phyloP scores from a whole-genome alignment of 106 monocot species.

The Alisma plantagoaquatica region DNA sequence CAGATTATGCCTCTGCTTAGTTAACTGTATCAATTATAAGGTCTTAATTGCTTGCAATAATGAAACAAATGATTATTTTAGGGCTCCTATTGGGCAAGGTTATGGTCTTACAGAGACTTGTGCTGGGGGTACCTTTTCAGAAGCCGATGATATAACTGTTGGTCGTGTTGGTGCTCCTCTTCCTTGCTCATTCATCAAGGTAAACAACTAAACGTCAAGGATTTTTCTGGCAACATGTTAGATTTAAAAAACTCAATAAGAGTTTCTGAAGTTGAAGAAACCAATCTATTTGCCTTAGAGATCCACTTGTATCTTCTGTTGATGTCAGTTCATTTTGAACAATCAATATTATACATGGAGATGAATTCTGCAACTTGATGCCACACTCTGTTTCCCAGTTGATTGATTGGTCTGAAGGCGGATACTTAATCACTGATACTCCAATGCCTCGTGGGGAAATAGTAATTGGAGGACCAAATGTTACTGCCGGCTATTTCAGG shows the following conservation, averaged over 20 bases:
- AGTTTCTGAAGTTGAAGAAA: too few relatives aligned
- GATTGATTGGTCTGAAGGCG: conserved; percentile 96
- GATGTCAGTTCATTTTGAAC: too few relatives aligned
- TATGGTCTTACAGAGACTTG: conserved; percentile 99
- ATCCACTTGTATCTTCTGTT: too few relatives aligned
- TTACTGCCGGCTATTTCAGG: conserved; percentile 89
- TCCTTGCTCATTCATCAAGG: conserved; percentile 93
- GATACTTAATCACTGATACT: conserved; percentile 64
- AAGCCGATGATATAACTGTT: conserved; percentile 86
- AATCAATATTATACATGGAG: too few relatives aligned
- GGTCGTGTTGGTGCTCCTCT: conserved; percentile 99
- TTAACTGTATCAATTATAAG: background rate
- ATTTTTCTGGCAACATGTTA: too few relatives aligned
- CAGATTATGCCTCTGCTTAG: too few relatives aligned
- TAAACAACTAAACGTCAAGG: conserved; percentile 8
- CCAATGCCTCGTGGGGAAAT: conserved; percentile 99
- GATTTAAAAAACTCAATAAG: too few relatives aligned
- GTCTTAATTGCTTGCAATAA: background rate
- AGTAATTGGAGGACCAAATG: conserved; percentile 97
- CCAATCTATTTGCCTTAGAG: background rate
- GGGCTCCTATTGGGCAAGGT: conserved; percentile 97
- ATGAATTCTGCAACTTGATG: too few relatives aligned
- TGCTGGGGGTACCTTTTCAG: conserved; percentile 95
- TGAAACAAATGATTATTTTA: conserved; percentile 7
- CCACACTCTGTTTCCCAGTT: conserved; percentile 44